A percentile compares a stretch with the other conserved stretches of the same genome.
Evolutionary conservation across 495 filamentous ascomycete genomes (phyloP).

Genomic region (Penicillium diatomitis): DNA sequence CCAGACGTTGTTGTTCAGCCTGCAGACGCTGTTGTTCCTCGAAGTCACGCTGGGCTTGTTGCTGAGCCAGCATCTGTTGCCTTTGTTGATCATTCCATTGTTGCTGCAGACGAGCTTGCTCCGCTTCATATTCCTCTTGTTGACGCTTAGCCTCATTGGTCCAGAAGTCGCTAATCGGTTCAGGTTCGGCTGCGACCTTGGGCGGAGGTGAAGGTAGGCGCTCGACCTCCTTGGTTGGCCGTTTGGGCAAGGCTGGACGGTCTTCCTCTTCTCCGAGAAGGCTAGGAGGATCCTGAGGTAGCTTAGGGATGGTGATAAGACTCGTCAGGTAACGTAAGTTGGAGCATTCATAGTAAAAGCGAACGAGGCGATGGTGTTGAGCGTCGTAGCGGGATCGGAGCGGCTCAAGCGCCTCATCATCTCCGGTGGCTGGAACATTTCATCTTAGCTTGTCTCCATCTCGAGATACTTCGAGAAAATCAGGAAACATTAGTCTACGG

Average conservation of each 20-base stretch:
- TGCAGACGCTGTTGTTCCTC: conserved; percentile 88
- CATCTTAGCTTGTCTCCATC: too few relatives aligned
- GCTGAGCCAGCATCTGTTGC: conserved; percentile 68
- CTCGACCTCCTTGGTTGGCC: conserved; percentile 58
- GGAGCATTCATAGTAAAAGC: conserved; percentile 98
- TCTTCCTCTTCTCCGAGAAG: conserved; percentile 76
- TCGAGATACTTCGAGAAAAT: too few relatives aligned
- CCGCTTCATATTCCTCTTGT: conserved; percentile 87
- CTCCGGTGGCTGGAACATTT: conserved; percentile 61
- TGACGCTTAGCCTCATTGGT: conserved; percentile 82
- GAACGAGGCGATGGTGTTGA: conserved; percentile 89
- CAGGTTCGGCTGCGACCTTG: conserved; percentile 64
- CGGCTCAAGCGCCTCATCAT: conserved; percentile 89
- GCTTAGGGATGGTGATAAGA: conserved; percentile 89
- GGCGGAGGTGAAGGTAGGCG: conserved; percentile 56
- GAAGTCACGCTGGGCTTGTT: conserved; percentile 83
- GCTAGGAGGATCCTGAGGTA: conserved; percentile 89
- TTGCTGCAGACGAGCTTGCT: conserved; percentile 78
- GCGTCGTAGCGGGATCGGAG: conserved; percentile 82
- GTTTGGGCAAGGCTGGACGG: conserved; percentile 70
- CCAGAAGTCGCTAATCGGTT: conserved; percentile 97
- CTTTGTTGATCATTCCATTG: conserved; percentile 68
- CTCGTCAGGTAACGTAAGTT: conserved; percentile 94
- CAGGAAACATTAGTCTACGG: too few relatives aligned
- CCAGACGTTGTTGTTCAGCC: conserved; percentile 78